These are phyloP conservation scores for Dichomitus squalens DNA, from an alignment of 1,284 basidiomycete genomes.

Conservation along the genomic window DNA sequence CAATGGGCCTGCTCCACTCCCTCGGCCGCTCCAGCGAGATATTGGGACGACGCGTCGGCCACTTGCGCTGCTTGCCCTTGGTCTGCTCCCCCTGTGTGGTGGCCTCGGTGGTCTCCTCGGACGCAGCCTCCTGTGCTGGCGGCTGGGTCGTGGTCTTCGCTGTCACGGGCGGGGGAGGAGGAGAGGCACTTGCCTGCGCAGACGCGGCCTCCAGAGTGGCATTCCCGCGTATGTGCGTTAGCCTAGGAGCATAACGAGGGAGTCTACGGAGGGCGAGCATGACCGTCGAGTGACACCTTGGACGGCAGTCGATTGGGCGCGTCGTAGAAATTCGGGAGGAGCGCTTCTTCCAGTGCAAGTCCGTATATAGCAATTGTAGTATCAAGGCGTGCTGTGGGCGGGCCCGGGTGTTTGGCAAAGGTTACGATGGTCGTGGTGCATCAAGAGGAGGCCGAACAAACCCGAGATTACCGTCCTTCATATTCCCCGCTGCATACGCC, in stretches of 20 bases:
- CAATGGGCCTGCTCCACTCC: conserved; percentile 70
- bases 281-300: conserved; percentile 6
- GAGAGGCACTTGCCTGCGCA: conserved; percentile 17
- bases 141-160: conserved; percentile 9
- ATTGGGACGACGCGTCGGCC: conserved; percentile 40
- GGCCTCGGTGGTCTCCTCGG: neutral
- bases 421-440: too few species aligned
- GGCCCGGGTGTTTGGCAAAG: too few species aligned
- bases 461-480: too few species aligned
- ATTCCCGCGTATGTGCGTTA: conserved; percentile 31
- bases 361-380: neutral
- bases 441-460: too few species aligned
- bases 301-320: conserved; percentile 3
- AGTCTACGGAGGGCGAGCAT: conserved; percentile 34
- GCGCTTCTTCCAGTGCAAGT: conserved; percentile 5
- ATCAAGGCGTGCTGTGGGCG: too few species aligned
- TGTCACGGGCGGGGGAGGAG: conserved; percentile 21
- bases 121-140: conserved; percentile 8
- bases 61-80: conserved; percentile 21
- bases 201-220: conserved; percentile 28
- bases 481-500: too few species aligned
- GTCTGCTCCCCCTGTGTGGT: conserved; percentile 1
- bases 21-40: conserved; percentile 54
- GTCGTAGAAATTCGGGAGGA: conserved; percentile 16
- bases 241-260: conserved; percentile 24